A percentile compares a stretch with the other conserved stretches of the same genome.
These are phyloP conservation scores for Candida boidinii DNA, from an alignment of 805 yeast species.

Conservation along the genomic window DNA sequence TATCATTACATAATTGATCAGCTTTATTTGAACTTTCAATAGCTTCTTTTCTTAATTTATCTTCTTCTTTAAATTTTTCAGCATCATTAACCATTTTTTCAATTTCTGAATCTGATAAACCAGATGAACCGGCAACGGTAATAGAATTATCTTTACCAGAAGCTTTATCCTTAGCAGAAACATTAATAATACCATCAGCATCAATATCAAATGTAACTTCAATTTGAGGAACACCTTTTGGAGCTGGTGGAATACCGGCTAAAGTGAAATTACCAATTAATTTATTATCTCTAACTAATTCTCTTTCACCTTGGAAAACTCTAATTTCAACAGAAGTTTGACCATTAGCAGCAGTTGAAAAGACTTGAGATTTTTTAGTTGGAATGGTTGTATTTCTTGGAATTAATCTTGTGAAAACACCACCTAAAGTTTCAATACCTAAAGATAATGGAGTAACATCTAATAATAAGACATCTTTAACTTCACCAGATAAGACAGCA, in stretches of 20 bases:
- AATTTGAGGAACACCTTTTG: slow-evolving; percentile 91
- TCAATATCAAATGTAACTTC: slow-evolving; percentile 95
- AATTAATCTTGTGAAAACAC: slow-evolving; percentile 88
- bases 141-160: slow-evolving; percentile 72
- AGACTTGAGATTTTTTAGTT: slow-evolving; percentile 91
- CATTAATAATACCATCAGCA: slow-evolving; percentile 87
- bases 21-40: slow-evolving; percentile 72
- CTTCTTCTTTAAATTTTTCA: slow-evolving; percentile 49
- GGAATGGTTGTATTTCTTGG: slow-evolving; percentile 95
- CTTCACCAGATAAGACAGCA: slow-evolving; percentile 81
- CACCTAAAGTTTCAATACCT: slow-evolving; percentile 98
- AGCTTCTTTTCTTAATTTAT: slow-evolving; percentile 48
- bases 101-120: slow-evolving; percentile 62
- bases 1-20: slow-evolving; percentile 75
- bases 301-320: slow-evolving; percentile 99
- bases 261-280: slow-evolving; percentile 94
- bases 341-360: slow-evolving; percentile 94
- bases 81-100: slow-evolving; percentile 58
- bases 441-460: slow-evolving; percentile 96
- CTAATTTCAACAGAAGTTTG: slow-evolving; percentile 96
- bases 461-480: slow-evolving; percentile 89
- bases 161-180: slow-evolving; percentile 71
- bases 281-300: slow-evolving; percentile 95
- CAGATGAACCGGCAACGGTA: slow-evolving; percentile 62
- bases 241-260: slow-evolving; percentile 92